Conservation (phyloP, 768 basidiomycete genomes). For the Tephrocybe sp. region DNA sequence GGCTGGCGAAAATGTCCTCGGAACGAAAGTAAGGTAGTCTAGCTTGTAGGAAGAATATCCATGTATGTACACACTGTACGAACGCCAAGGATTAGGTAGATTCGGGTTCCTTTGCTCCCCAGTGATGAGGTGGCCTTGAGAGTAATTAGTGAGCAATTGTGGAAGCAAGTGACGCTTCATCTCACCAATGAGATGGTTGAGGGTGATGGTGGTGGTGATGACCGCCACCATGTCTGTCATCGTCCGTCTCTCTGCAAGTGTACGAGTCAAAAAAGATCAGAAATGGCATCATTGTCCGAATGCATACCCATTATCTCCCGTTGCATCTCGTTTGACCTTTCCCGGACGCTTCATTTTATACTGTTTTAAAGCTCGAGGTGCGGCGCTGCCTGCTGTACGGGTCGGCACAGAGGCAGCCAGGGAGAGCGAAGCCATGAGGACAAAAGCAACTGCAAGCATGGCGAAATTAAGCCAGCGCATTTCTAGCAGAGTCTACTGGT, state of each 20-base stretch:
- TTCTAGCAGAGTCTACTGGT: neutral
- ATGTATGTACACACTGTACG: neutral
- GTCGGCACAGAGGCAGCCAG: slow-evolving; percentile 5
- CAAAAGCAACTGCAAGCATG: slow-evolving; percentile 1
- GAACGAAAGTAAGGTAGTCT: slow-evolving; percentile 5
- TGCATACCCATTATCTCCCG: neutral
- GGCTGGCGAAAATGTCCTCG: slow-evolving; percentile 4
- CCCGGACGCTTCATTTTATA: slow-evolving; percentile 16
- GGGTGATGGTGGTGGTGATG: slow-evolving; percentile 1
- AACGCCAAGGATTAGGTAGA: slow-evolving; percentile 8
- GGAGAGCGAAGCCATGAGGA: slow-evolving; percentile 6
- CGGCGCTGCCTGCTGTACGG: neutral
- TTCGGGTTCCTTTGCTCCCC: neutral
- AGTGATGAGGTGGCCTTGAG: neutral
- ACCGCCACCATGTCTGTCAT: neutral
- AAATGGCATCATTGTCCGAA: neutral
- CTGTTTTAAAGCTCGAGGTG: slow-evolving; percentile 14
- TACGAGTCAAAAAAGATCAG: neutral
- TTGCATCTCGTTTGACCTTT: neutral
- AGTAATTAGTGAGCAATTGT: neutral
- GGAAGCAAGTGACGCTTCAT: neutral
- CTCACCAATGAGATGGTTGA: slow-evolving; percentile 12
- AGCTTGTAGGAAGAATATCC: slow-evolving; percentile 3
- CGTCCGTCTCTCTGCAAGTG: neutral
- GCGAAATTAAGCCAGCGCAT: slow-evolving; percentile 11